Conservation (phyloP, 208 protist species). For the Trypanosoma conorhini region DNA sequence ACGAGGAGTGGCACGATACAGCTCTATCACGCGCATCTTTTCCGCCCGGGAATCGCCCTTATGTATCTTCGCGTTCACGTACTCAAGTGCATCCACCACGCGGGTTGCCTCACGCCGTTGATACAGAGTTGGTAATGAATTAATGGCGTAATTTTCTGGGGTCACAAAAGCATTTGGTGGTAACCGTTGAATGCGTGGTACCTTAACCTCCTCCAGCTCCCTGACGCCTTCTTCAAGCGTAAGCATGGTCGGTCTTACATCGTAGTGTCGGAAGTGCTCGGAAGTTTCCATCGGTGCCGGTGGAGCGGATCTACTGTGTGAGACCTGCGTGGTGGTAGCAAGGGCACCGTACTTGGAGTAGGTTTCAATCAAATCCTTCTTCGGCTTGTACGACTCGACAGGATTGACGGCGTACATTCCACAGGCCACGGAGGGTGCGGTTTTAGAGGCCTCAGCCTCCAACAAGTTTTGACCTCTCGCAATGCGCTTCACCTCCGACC, state of each 20-base stretch:
- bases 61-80: slow-evolving; percentile 73
- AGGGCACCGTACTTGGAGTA: slow-evolving; percentile 45
- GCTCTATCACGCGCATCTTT: slow-evolving; percentile 60
- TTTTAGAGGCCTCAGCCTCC: slow-evolving; percentile 20
- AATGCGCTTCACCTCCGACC: slow-evolving; percentile 52
- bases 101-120: slow-evolving; percentile 79
- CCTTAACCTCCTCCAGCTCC: slow-evolving; percentile 62
- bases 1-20: slow-evolving; percentile 89
- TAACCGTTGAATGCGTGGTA: slow-evolving; percentile 51
- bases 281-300: neutral
- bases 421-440: slow-evolving; percentile 5
- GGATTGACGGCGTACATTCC: slow-evolving; percentile 24
- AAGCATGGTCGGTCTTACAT: slow-evolving; percentile 86
- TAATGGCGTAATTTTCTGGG: slow-evolving; percentile 71
- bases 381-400: slow-evolving; percentile 6
- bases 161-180: slow-evolving; percentile 45
- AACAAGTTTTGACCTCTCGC: slow-evolving; percentile 26
- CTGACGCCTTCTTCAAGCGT: slow-evolving; percentile 43
- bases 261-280: slow-evolving; percentile 55
- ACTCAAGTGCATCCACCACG: slow-evolving; percentile 80
- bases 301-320: neutral
- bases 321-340: slow-evolving; percentile 14
- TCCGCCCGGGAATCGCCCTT: slow-evolving; percentile 22
- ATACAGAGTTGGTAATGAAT: slow-evolving; percentile 72
- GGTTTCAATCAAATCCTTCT: slow-evolving; percentile 42